phyloP scores from a whole-genome alignment of 2,329 filamentous ascomycete genomes.

The Davidsoniella australis region DNA sequence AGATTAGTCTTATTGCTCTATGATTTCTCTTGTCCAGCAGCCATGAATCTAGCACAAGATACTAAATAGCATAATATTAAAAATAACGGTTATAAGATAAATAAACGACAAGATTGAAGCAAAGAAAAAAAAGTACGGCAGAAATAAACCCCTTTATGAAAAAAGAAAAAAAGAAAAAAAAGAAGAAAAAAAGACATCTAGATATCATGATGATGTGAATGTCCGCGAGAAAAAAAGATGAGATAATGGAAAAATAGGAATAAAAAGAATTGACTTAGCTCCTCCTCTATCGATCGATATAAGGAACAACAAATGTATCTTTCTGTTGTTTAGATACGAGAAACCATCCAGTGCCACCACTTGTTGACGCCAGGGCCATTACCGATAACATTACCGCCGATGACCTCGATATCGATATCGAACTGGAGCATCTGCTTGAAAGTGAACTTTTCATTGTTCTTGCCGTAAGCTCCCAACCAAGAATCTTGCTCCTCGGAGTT shows the following conservation, averaged over 20 bases:
- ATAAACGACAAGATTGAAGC: background rate
- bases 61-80: no score
- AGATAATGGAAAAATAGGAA: background rate
- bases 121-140: background rate
- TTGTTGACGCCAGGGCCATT: slow-evolving; percentile 55
- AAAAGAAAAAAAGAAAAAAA: background rate
- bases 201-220: no score
- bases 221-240: no score
- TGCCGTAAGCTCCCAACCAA: slow-evolving; percentile 69
- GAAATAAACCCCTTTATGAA: no score
- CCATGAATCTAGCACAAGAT: no score
- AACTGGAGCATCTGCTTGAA: slow-evolving; percentile 75
- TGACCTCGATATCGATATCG: slow-evolving; percentile 58
- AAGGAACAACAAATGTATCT: background rate
- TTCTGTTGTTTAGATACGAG: slow-evolving; percentile 38
- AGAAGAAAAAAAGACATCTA: background rate
- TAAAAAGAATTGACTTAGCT: background rate
- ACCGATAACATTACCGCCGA: slow-evolving; percentile 53
- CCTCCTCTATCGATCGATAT: background rate
- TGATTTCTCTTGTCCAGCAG: no score
- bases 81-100: no score
- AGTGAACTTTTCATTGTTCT: slow-evolving; percentile 45
- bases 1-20: no score
- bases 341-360: slow-evolving; percentile 86
- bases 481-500: slow-evolving; percentile 57